A percentile compares a stretch with the other conserved stretches of the same genome.
Evolutionary conservation across 306 rosid genomes (phyloP).

Genomic region (Vachellia pachyceras): DNA sequence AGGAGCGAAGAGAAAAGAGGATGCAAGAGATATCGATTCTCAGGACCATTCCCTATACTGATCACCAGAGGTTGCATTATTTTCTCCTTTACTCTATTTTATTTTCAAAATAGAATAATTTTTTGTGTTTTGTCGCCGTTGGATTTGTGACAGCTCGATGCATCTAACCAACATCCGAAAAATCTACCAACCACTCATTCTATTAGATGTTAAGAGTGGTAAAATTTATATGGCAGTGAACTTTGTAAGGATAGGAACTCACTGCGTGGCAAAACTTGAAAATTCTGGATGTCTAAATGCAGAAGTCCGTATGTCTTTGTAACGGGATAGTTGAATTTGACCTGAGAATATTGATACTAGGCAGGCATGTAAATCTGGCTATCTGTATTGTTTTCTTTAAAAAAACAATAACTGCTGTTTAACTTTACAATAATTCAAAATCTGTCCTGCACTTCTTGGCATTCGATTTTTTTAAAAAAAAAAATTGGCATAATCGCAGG

Average conservation of each 20-base stretch:
- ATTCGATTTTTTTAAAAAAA: background rate
- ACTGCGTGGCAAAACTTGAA: background rate
- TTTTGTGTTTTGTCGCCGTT: background rate
- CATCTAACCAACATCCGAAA: background rate
- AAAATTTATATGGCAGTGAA: background rate
- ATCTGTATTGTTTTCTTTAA: background rate
- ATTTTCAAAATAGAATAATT: background rate
- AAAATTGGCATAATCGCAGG: conserved; percentile 42
- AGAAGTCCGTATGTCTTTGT: background rate
- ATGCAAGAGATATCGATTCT: conserved; percentile 81
- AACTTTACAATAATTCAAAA: background rate
- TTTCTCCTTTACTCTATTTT: background rate
- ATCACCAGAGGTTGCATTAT: conserved; percentile 73
- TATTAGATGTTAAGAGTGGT: background rate
- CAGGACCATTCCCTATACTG: conserved; percentile 91
- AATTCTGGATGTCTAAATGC: background rate
- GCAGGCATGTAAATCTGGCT: conserved; percentile 1
- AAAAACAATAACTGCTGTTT: background rate
- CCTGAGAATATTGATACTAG: background rate
- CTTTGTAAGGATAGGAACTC: background rate
- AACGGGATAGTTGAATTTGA: conserved; percentile 2
- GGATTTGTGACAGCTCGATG: background rate
- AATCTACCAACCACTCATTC: background rate
- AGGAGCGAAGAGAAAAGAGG: conserved; percentile 76
- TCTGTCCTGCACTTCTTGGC: conserved; percentile 1